These are phyloP conservation scores for Hericium rajendrae DNA, from an alignment of 768 basidiomycete genomes.

Conservation along the genomic window DNA sequence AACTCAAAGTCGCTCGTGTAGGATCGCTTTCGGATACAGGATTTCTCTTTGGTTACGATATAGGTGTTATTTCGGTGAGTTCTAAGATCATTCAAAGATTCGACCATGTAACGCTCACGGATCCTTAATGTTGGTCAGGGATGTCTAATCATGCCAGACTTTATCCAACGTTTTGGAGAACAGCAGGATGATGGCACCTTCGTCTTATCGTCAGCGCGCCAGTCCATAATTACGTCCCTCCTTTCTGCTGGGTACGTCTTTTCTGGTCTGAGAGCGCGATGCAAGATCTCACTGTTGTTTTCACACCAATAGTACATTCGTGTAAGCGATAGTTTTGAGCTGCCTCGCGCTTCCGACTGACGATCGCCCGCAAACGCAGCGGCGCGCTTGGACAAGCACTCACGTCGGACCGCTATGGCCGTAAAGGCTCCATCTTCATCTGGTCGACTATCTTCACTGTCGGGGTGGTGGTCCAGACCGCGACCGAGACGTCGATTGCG, in stretches of 20 bases:
- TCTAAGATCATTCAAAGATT: neutral
- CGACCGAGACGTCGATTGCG: constrained; percentile 43
- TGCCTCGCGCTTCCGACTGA: neutral
- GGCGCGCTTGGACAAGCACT: constrained; percentile 65
- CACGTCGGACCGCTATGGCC: constrained; percentile 64
- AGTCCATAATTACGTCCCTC: constrained; percentile 72
- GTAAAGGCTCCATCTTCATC: constrained; percentile 64
- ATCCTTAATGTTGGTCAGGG: constrained; percentile 31
- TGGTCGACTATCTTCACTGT: constrained; percentile 69
- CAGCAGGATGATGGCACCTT: constrained; percentile 34
- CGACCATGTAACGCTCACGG: neutral
- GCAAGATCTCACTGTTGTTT: neutral
- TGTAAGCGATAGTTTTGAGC: constrained; percentile 1
- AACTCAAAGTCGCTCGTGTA: neutral
- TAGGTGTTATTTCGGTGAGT: constrained; percentile 65
- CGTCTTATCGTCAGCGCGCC: constrained; percentile 49
- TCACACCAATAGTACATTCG: constrained; percentile 11
- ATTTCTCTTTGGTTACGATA: constrained; percentile 68
- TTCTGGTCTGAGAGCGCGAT: no score
- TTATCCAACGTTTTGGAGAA: constrained; percentile 59
- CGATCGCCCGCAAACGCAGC: constrained; percentile 18
- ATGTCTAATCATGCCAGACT: constrained; percentile 75
- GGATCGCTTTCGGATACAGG: constrained; percentile 23
- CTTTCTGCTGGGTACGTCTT: constrained; percentile 57
- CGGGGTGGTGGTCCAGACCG: constrained; percentile 64